These are phyloP conservation scores for Oryza rufipogon DNA, from an alignment of 176 grass and related monocot genomes.

Conservation along the genomic window DNA sequence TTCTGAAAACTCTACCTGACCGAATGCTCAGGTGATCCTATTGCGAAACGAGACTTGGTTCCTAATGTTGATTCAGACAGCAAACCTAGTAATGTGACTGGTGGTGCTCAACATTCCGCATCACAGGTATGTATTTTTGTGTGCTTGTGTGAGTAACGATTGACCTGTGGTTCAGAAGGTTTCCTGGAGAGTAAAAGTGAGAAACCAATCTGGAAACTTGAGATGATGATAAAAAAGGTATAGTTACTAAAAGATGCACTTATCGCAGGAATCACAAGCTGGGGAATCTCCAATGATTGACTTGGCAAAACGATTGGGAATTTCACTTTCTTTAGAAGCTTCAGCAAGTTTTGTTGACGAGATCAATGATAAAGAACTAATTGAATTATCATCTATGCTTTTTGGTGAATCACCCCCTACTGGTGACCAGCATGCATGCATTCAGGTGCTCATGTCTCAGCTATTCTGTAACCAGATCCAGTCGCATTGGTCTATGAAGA, in stretches of 20 bases:
- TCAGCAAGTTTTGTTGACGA: conserved; percentile 68
- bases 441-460: conserved; percentile 60
- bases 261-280: conserved; percentile 31
- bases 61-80: conserved; percentile 55
- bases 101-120: conserved; percentile 41
- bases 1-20: conserved; percentile 22
- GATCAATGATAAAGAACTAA: conserved; percentile 81
- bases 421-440: conserved; percentile 58
- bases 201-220: conserved; percentile 6
- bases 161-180: conserved; percentile 17
- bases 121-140: conserved; percentile 56
- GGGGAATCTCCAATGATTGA: conserved; percentile 53
- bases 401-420: conserved; percentile 65
- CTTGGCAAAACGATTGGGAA: conserved; percentile 73
- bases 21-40: conserved; percentile 81
- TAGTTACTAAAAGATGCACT: conserved; percentile 26
- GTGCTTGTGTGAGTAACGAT: not conserved
- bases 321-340: conserved; percentile 67
- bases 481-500: conserved; percentile 19
- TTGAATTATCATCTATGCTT: conserved; percentile 68
- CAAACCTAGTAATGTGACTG: conserved; percentile 37
- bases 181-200: conserved; percentile 6
- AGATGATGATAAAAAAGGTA: not conserved
- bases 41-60: conserved; percentile 67
- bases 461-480: conserved; percentile 5